Percentiles rank a stretch among this genome's conserved stretches.
phyloP scores from a whole-genome alignment of 768 basidiomycete species.

The Mycena metata region DNA sequence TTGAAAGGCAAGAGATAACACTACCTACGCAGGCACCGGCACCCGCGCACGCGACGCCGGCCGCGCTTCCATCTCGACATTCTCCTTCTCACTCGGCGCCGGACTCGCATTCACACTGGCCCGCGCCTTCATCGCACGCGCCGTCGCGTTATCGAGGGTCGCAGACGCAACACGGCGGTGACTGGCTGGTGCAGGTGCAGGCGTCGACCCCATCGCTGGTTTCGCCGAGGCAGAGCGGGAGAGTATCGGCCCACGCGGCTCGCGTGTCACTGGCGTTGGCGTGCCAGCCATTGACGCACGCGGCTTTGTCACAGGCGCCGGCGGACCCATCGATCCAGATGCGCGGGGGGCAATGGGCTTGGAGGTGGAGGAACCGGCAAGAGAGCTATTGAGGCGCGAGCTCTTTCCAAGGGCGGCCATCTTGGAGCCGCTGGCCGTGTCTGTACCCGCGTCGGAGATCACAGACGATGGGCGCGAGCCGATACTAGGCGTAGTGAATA shows the following conservation, averaged over 20 bases:
- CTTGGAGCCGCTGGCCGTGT: constrained; percentile 51
- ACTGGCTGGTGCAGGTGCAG: constrained; percentile 8
- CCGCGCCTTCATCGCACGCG: constrained; percentile 49
- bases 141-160: constrained; percentile 48
- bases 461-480: constrained; percentile 67
- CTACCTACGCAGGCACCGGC: constrained; percentile 33
- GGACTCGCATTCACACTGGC: constrained; percentile 52
- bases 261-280: constrained; percentile 54
- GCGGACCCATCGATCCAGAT: constrained; percentile 68
- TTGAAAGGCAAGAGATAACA: too few relatives aligned
- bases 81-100: constrained; percentile 71
- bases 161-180: constrained; percentile 49
- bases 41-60: constrained; percentile 41
- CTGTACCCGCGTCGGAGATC: constrained; percentile 64
- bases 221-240: constrained; percentile 46
- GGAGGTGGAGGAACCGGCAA: constrained; percentile 35
- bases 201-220: constrained; percentile 43
- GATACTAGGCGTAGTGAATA: constrained; percentile 67
- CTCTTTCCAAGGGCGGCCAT: constrained; percentile 64
- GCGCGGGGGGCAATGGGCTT: constrained; percentile 41
- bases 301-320: constrained; percentile 49
- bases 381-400: constrained; percentile 57
- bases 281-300: constrained; percentile 54
- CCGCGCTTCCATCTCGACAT: constrained; percentile 50
- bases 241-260: constrained; percentile 41